Base-by-base conservation (phyloP, 1,284 basidiomycete species). In the Apiotrichum laibachii region DNA sequence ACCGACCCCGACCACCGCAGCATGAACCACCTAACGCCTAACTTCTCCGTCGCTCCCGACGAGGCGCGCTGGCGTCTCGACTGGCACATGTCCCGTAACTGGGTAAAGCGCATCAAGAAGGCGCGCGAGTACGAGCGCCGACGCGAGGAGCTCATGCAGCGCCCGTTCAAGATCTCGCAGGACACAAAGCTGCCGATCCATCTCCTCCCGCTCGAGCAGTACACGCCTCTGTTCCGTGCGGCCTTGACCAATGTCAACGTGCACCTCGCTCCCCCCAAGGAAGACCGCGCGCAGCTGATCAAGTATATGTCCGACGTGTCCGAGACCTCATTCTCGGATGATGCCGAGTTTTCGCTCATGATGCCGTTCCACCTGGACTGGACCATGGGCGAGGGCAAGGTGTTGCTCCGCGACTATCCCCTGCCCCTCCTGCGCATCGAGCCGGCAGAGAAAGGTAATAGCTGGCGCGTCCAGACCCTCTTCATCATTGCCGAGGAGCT, bases 401-500 rank as follows among this genome's bases (percentile, higher is more conserved):
- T 88, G 46, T 82, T 83, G 5, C 81, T 95, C 21, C 87, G 95
- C 45, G 93, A 97, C 77, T 84, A 83, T 60, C 82, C 83, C 0
- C 69, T 84, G 18, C 81, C 82, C 0, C 67, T 84, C n/a, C 64
- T 83, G 12, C 76, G 80, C 47, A 71, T 84, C 5, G 80, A 79
- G 0, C 69, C 72, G 0, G 49, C 44, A 4, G 59, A 45, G 2
- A 42, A 49, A 22, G 51, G 50, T 16, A 52, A 55, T 10, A 53
- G 55, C 9, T 71, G 71, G 67, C 56, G 60, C 4, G 56, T 93
- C 69, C 85, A 88, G 62, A 86, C 87, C 13, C 88, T 93, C 66
- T 77, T 98, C 42, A 88, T 95, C 60, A 83, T 97, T 50, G 92
- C 87, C 1, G 95, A 99, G 77, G 92, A 98, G 78, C 85, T 92